Evolutionary conservation across 1,139 yeast genomes (phyloP), one percentile per base, ranked within the genome.

Genomic region (Nakaseomyces glabratus): DNA sequence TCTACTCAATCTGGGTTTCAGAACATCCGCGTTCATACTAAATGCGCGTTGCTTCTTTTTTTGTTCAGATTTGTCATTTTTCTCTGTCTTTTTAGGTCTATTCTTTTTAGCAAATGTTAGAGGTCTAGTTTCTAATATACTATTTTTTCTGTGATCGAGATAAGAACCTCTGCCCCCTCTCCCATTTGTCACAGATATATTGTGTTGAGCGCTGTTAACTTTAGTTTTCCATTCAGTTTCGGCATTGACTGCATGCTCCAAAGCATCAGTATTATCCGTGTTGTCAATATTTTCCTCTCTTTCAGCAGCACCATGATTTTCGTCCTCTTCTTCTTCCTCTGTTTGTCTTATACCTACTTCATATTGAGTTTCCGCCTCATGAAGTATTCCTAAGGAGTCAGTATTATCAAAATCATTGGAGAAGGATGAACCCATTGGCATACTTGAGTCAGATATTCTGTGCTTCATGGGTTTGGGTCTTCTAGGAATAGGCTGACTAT

Each of bases 141-240:
- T 36, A 1, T 55, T 42, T 4, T 55, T 58, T 39, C 61, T 48
- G 38, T 57, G 61, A 34, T 56, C 61, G 15, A 56, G 50, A 24
- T 48, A 55, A 4, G 51, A 44, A 9, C 47, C 39, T 18, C 20
- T 49, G 23, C 48, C 51, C 6, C 21, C 11, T 11, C 30, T 26
- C 11, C 28, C 28, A 26, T 26, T 20, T 6, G 30, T 17, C 4
- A 17, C n/a, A 17, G 21, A 17, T 2, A 26, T 15, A 12, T 26
- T 26, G 6, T 26, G 17, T 11, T 26, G 30, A 4, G 30, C 30
- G 12, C 18, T 26, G 5, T 20, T 11, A 17, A 26, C 10, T 9
- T 48, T 39, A 14, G 45, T 48, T 21, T 42, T 40, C 23, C 39
- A 45, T 14, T 32, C 41, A 20, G 38, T 30, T 28, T 43, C 47